Percentiles rank a stretch among this genome's conserved stretches.
Conservation (phyloP, 345 rosid genomes). For the Corchorus capsularis region DNA sequence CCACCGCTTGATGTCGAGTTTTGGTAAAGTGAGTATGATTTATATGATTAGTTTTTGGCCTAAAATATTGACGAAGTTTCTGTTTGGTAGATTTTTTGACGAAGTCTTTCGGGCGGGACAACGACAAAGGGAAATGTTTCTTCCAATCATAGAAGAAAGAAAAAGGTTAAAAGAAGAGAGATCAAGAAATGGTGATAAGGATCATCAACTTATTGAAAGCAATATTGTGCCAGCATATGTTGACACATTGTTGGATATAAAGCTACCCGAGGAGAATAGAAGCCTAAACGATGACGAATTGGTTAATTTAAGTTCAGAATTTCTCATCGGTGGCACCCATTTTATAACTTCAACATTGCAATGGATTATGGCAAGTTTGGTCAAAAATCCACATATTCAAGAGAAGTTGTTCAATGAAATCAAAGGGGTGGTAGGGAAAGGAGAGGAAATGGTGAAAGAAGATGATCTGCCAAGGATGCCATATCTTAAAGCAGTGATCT, state of each 20-base stretch:
- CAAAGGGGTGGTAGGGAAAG: slow-evolving; percentile 16
- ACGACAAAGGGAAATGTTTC: not conserved
- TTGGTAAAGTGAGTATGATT: not conserved
- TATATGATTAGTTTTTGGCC: slow-evolving; percentile 18
- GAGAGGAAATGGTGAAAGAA: slow-evolving; percentile 26
- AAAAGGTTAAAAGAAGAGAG: not conserved
- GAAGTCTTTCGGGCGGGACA: not conserved
- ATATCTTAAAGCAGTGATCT: slow-evolving; percentile 32
- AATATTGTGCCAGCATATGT: slow-evolving; percentile 20
- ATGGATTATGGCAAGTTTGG: slow-evolving; percentile 47
- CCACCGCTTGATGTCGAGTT: not conserved
- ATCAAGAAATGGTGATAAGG: not conserved
- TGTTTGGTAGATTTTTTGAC: not conserved
- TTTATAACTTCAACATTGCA: slow-evolving; percentile 35
- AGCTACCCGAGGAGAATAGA: slow-evolving; percentile 27
- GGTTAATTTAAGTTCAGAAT: not conserved
- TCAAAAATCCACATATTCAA: slow-evolving; percentile 27
- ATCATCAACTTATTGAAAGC: too few relatives aligned
- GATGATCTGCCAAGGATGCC: slow-evolving; percentile 33
- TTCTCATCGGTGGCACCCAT: slow-evolving; percentile 35
- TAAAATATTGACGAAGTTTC: slow-evolving; percentile 2
- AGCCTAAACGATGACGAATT: slow-evolving; percentile 28
- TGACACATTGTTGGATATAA: slow-evolving; percentile 30
- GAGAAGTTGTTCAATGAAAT: slow-evolving; percentile 29
- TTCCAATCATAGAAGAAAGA: not conserved